Percentiles rank a stretch among this genome's conserved stretches.
Conservation (phyloP, 345 rosid species). For the Ceriops tagal region DNA sequence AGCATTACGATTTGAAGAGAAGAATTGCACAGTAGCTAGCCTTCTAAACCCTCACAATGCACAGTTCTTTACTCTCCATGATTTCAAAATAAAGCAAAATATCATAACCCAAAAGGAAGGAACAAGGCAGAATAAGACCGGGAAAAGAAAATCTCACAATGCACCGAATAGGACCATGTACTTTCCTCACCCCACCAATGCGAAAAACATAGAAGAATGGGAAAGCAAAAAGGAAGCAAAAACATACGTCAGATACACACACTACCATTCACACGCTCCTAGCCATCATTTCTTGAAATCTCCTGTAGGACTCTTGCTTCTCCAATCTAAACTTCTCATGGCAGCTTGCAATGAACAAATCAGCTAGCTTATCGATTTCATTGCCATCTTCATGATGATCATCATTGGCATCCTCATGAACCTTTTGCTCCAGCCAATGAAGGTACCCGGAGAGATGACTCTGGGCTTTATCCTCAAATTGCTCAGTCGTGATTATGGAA, state of each 20-base stretch:
- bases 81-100: background rate
- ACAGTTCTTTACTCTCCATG: constrained; percentile 6
- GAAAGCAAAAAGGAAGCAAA: constrained; percentile 12
- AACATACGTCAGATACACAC: background rate
- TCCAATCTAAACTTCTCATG: constrained; percentile 86
- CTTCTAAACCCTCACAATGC: background rate
- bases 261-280: constrained; percentile 46
- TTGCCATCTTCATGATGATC: constrained; percentile 25
- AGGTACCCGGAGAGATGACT: constrained; percentile 61
- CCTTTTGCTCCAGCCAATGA: constrained; percentile 60
- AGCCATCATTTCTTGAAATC: constrained; percentile 76
- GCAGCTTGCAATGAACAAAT: constrained; percentile 71
- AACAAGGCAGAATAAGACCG: background rate
- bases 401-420: background rate
- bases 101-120: background rate
- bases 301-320: constrained; percentile 95
- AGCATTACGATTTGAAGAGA: constrained; percentile 5
- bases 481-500: constrained; percentile 30
- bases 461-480: constrained; percentile 24
- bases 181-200: constrained; percentile 24
- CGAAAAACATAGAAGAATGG: constrained; percentile 27
- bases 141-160: background rate
- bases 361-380: constrained; percentile 81
- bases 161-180: constrained; percentile 3
- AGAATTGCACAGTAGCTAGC: background rate